Evolutionary conservation across 108 stramenopile species (phyloP).

Genomic region (Conticribra weissflogii): DNA sequence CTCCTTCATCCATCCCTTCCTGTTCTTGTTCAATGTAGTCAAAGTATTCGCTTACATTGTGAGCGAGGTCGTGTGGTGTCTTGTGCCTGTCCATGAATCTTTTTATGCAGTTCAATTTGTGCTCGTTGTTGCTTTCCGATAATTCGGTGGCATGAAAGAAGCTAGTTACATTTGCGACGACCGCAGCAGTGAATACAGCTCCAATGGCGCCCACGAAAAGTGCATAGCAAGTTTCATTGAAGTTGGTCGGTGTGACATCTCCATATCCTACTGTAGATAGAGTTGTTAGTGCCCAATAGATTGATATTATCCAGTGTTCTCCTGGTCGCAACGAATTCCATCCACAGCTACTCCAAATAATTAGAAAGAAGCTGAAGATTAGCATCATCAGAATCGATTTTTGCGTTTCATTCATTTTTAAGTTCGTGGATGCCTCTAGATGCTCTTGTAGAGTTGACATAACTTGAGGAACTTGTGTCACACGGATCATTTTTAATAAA

Average conservation of each 20-base stretch:
- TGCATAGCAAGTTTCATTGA: conserved; percentile 49
- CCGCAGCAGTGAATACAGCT: conserved; percentile 51
- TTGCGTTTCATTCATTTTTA: conserved; percentile 49
- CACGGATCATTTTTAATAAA: conserved; percentile 45
- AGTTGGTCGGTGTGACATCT: conserved; percentile 57
- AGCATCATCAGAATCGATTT: conserved; percentile 42
- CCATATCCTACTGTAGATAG: conserved; percentile 76
- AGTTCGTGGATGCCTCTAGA: conserved; percentile 41
- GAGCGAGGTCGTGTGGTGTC: conserved; percentile 21
- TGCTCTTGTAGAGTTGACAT: conserved; percentile 39
- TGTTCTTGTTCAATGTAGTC: conserved; percentile 55
- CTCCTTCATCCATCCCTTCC: conserved; percentile 45
- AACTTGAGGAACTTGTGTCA: conserved; percentile 30
- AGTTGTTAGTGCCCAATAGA: conserved; percentile 72
- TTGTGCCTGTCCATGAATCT: conserved; percentile 52
- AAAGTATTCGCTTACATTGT: conserved; percentile 48
- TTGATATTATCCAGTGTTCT: conserved; percentile 23
- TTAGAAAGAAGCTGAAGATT: conserved; percentile 39
- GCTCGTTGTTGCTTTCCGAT: conserved; percentile 57
- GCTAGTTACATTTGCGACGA: conserved; percentile 62
- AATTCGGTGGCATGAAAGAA: conserved; percentile 58
- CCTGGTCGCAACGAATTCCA: conserved; percentile 48
- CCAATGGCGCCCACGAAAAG: conserved; percentile 47
- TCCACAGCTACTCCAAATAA: conserved; percentile 50
- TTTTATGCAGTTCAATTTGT: conserved; percentile 52